phyloP scores from a whole-genome alignment of 257 asterid genomes.

The Ligustrum vulgare region DNA sequence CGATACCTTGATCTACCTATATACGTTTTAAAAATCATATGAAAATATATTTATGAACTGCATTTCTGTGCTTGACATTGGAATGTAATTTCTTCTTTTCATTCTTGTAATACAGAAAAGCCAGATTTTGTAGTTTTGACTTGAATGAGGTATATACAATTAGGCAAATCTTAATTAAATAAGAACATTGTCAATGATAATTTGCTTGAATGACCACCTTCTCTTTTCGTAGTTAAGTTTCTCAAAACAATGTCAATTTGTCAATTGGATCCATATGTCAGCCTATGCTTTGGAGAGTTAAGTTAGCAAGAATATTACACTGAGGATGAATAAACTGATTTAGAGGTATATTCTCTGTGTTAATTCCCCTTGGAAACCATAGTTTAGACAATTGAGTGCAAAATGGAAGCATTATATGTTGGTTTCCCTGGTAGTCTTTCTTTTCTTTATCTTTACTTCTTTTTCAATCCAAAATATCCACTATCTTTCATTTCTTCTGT shows the following conservation, averaged over 20 bases:
- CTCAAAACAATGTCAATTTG: background rate
- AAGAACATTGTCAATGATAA: background rate
- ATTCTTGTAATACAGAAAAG: too few species aligned
- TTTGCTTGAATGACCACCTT: background rate
- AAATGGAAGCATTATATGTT: conserved; percentile 90
- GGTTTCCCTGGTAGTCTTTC: conserved; percentile 80
- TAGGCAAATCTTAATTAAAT: too few species aligned
- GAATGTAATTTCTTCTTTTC: too few species aligned
- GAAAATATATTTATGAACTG: too few species aligned
- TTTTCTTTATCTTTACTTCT: background rate
- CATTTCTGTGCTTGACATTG: too few species aligned
- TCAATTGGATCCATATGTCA: background rate
- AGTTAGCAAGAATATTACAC: too few species aligned
- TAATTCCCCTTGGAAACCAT: background rate
- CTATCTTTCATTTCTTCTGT: background rate
- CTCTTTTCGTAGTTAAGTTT: background rate
- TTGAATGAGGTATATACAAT: too few species aligned
- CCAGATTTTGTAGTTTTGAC: too few species aligned
- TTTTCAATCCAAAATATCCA: background rate
- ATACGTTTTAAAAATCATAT: too few species aligned
- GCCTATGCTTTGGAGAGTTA: background rate
- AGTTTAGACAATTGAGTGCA: conserved; percentile 51
- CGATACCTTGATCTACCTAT: too few species aligned
- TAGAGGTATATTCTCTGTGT: too few species aligned
- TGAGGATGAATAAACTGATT: too few species aligned